These are phyloP conservation scores for Ogataea salicorniae DNA, from an alignment of 805 yeast genomes.

Conservation along the genomic window DNA sequence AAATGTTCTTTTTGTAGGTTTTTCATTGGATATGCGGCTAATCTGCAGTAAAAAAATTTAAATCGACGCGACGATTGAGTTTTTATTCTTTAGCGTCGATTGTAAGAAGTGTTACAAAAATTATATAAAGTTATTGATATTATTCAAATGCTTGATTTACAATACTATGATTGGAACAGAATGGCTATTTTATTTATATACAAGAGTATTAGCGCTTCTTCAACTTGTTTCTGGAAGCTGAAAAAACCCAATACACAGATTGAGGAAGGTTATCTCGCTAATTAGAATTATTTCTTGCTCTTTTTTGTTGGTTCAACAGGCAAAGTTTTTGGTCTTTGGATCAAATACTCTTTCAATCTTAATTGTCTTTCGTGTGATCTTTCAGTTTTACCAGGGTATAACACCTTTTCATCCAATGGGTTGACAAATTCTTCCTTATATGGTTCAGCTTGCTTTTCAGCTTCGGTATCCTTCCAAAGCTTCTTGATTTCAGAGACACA, in stretches of 20 bases:
- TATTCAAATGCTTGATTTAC: background rate
- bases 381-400: conserved; percentile 70
- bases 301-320: conserved; percentile 39
- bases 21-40: too few relatives aligned
- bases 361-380: conserved; percentile 40
- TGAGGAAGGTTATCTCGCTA: background rate
- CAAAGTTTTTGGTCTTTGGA: conserved; percentile 49
- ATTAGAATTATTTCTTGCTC: background rate
- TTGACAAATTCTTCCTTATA: conserved; percentile 42
- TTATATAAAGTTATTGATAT: too few relatives aligned
- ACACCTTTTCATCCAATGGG: conserved; percentile 54
- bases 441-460: conserved; percentile 24
- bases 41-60: too few relatives aligned
- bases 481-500: conserved; percentile 80
- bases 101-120: too few relatives aligned
- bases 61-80: too few relatives aligned
- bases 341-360: conserved; percentile 51
- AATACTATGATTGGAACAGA: background rate
- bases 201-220: background rate
- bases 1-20: too few relatives aligned
- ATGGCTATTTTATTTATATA: background rate
- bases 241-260: too few relatives aligned
- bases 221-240: too few relatives aligned
- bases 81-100: too few relatives aligned
- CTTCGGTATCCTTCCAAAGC: conserved; percentile 50